Evolutionary conservation across 1,284 basidiomycete species (phyloP).

Genomic region (Fomitopsis pinicola): DNA sequence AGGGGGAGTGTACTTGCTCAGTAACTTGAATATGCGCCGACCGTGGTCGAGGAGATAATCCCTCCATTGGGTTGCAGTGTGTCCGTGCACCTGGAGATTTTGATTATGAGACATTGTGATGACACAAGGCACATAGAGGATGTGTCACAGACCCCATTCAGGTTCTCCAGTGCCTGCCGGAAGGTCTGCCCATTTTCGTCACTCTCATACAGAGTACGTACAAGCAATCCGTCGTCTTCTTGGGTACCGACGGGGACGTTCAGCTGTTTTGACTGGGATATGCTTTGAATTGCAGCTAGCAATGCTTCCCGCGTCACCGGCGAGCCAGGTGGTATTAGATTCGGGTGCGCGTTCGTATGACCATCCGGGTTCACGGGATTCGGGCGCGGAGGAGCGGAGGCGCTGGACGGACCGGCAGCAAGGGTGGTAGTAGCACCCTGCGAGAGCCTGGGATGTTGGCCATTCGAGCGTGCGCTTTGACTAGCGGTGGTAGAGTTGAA

Average conservation of each 20-base stretch:
- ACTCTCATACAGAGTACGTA: conserved; percentile 37
- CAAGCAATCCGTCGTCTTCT: conserved; percentile 50
- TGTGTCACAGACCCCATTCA: conserved; percentile 35
- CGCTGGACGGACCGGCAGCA: background rate
- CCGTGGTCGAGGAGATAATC: conserved; percentile 70
- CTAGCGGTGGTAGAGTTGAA: background rate
- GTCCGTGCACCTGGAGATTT: conserved; percentile 38
- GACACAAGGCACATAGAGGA: background rate
- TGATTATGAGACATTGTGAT: conserved; percentile 27
- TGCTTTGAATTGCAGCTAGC: too few species aligned
- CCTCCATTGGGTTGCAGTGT: conserved; percentile 53
- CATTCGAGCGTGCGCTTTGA: background rate
- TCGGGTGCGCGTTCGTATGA: background rate
- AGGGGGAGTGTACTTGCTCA: conserved; percentile 22
- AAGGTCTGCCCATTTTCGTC: conserved; percentile 32
- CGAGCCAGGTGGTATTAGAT: background rate
- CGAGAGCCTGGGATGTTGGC: background rate
- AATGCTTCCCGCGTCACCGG: too few species aligned
- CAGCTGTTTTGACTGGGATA: conserved; percentile 21
- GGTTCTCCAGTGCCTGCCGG: conserved; percentile 36
- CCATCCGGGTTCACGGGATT: too few species aligned
- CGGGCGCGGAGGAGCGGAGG: background rate
- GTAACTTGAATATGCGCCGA: conserved; percentile 47
- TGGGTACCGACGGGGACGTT: conserved; percentile 48
- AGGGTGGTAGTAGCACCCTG: background rate